phyloP scores from a whole-genome alignment of 106 monocot species.

The Dendrobium catenatum region DNA sequence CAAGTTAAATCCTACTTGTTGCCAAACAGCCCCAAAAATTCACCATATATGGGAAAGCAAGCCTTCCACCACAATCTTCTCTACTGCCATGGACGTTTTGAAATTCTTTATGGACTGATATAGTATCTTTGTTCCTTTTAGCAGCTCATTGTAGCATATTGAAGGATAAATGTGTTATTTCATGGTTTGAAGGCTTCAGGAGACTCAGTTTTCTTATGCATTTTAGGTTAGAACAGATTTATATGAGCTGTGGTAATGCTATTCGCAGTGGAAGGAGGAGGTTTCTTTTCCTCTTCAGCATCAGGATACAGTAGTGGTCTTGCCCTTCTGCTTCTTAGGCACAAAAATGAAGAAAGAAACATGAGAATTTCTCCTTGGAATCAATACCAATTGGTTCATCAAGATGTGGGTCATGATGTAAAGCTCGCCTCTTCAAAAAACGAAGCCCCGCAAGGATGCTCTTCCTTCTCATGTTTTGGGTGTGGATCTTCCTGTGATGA shows the following conservation, averaged over 20 bases:
- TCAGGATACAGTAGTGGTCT: conserved; percentile 84
- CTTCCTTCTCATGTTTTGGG: conserved; percentile 69
- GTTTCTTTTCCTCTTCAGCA: conserved; percentile 94
- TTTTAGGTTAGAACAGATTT: background rate
- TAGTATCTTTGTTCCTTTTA: background rate
- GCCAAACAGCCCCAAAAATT: background rate
- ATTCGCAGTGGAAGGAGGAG: conserved; percentile 91
- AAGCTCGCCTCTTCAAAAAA: conserved; percentile 39
- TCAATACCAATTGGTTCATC: conserved; percentile 73
- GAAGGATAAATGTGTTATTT: background rate
- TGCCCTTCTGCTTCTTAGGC: conserved; percentile 64
- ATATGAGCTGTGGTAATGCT: conserved; percentile 59
- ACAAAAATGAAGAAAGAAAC: conserved; percentile 63
- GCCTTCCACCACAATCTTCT: no score
- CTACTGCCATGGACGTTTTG: no score
- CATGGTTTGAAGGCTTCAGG: background rate
- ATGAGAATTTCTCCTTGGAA: conserved; percentile 74
- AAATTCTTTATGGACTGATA: no score
- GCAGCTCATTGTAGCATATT: conserved; percentile 1
- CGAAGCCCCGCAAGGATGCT: conserved; percentile 27
- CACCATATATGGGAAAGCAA: background rate
- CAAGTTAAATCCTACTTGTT: no score
- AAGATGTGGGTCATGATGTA: conserved; percentile 25
- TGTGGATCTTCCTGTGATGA: conserved; percentile 20
- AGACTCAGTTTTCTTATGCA: background rate